Evolutionary conservation across 176 grass and related monocot species (phyloP), one percentile per base, ranked within the genome.

Genomic region (Ensete glaucum): DNA sequence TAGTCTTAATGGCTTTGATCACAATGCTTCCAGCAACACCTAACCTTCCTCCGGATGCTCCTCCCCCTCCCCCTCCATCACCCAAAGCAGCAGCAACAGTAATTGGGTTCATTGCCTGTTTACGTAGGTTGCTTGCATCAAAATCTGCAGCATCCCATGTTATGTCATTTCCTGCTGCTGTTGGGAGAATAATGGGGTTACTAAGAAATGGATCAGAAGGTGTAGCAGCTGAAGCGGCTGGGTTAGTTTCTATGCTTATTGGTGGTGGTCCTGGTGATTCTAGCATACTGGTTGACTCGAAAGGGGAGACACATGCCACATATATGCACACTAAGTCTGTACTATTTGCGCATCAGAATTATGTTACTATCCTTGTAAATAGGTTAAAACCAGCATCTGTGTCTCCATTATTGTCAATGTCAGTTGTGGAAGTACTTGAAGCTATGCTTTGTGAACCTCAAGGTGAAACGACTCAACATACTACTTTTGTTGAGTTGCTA

Each of bases 371-470:
- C 75, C 82, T 99, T 80, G 95, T 94, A 78, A 94, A 82, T 72
- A 89, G 95, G 79, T 86, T 99, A 79, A 94, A 73, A 65, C 88
- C 90, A 14, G 67, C 85, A 82, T 99, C 95, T 68, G 88, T 99
- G 68, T 99, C 95, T 73, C 90, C 95, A 43, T 86, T 99, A 58
- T 76, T 99, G 27, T 94, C 95, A 71, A 81, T 99, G 76, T 88
- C 90, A 0, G 53, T 91, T 56, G 90, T 99, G 70, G 95, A 99
- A 85, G 83, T 99, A 64, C 86, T 99, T 81, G 95, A 99, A 87
- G 88, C 95, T 81, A 99, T 99, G 95, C 83, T 99, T 78, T 99
- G 95, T 84, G 95, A 99, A 81, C 95, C 95, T 74, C 83, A 99
- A 82, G 90, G 95, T 76, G 95, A 99, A 85, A 99, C 95, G 72